These are phyloP conservation scores for Phytopythium cucurbitacearum DNA, from an alignment of 352 stramenopile genomes.

Conservation along the genomic window DNA sequence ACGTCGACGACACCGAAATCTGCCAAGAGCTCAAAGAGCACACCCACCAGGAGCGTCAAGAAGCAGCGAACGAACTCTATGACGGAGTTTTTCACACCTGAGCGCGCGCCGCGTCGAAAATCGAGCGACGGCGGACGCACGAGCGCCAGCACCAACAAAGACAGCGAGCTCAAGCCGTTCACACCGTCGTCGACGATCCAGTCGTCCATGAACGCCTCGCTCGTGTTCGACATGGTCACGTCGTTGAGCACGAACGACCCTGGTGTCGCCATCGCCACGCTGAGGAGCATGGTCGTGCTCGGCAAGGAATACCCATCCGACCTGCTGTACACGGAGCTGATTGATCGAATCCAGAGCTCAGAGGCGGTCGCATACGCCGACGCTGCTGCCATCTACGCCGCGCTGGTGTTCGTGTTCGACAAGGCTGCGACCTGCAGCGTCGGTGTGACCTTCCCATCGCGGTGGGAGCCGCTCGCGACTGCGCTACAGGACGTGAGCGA, in stretches of 20 bases:
- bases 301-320: constrained; percentile 82
- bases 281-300: constrained; percentile 78
- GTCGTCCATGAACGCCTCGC: constrained; percentile 78
- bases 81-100: constrained; percentile 14
- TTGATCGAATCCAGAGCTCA: constrained; percentile 75
- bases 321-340: constrained; percentile 72
- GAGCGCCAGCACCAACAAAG: constrained; percentile 7
- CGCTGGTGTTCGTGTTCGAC: constrained; percentile 81
- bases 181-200: constrained; percentile 53
- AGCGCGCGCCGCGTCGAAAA: constrained; percentile 2
- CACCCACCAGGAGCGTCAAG: constrained; percentile 3
- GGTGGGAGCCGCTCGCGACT: constrained; percentile 59
- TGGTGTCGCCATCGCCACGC: constrained; percentile 63
- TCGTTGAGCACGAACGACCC: constrained; percentile 83
- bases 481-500: constrained; percentile 56
- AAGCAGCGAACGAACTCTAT: constrained; percentile 19
- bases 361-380: constrained; percentile 66
- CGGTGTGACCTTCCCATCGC: constrained; percentile 53
- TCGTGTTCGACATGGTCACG: constrained; percentile 82
- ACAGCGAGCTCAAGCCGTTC: constrained; percentile 41
- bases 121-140: constrained; percentile 31
- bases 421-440: constrained; percentile 63
- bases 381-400: constrained; percentile 70
- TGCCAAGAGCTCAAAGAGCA: constrained; percentile 1
- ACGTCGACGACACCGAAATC: neutral